Evolutionary conservation across 352 stramenopile genomes (phyloP), one percentile per base, ranked within the genome.

Genomic region (Globisporangium rhizosaccharum): DNA sequence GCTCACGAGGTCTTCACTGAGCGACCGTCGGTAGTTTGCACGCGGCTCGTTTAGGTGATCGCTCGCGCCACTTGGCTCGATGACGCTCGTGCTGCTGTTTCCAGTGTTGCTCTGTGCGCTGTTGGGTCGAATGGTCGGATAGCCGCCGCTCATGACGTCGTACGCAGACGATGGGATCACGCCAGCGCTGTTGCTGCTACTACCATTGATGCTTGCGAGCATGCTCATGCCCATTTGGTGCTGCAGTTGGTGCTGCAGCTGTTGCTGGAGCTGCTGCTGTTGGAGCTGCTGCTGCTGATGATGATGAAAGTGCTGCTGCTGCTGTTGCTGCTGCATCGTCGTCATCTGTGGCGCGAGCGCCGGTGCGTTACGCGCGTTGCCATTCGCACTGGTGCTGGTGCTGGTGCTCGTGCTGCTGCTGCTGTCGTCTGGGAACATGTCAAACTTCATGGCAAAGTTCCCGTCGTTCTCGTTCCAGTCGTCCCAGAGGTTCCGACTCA

Each of bases 401-500:
- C 63, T 68, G 5, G 57, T 69, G 59, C 63, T 68, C 3, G 57
- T 69, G 59, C 66, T 71, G 58, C 53, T 73, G 62, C 58, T 71
- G 28, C 64, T 56, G 51, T 82, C 70, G 26, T 84, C 73, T 15
- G 66, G 68, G 36, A 89, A 82, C 72, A 88, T 85, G 60, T 88
- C 79, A 47, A 90, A 82, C 64, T 88, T 87, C 65, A 82, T 76
- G 36, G 67, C 64, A 48, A 92, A 83, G 56, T 71, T 83, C 30
- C 71, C 59, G 53, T 88, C 83, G 59, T 72, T 81, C 57, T 94
- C 85, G 59, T 90, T 94, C 85, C 85, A 94, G 67, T 94, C 85
- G 57, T 92, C 83, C 85, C 85, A 94, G 23, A 94, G 65, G 62
- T 94, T 94, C 45, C 85, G 81, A 46, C 82, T 92, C 63, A 92